Evolutionary conservation across 805 yeast genomes (phyloP).

Genomic region (Blastobotrys mokoenaii): DNA sequence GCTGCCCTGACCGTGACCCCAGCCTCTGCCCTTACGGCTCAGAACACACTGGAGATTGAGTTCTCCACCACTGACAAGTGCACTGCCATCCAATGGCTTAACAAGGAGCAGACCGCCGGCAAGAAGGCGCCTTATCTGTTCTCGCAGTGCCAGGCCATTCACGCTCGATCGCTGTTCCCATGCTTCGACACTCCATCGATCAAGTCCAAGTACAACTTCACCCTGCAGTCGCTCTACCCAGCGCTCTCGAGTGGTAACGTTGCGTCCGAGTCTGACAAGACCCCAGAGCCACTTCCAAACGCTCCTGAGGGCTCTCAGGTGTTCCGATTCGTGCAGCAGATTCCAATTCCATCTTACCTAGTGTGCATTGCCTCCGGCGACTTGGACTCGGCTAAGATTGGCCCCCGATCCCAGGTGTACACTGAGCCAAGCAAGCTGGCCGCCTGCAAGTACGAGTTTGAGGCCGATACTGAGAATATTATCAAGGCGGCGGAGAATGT

Average conservation of each 20-base stretch:
- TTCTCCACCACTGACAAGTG: constrained; percentile 66
- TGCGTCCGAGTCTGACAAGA: constrained; percentile 17
- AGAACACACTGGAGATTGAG: constrained; percentile 28
- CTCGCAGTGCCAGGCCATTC: constrained; percentile 88
- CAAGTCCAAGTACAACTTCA: constrained; percentile 55
- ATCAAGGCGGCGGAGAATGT: constrained; percentile 68
- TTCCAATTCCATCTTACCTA: constrained; percentile 80
- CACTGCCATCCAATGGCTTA: constrained; percentile 81
- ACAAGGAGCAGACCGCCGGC: constrained; percentile 67
- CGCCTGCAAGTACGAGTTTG: constrained; percentile 71
- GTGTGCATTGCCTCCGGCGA: constrained; percentile 84
- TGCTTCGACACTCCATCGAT: constrained; percentile 87
- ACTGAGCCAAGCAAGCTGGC: constrained; percentile 64
- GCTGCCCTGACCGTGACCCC: constrained; percentile 31
- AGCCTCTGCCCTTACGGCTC: constrained; percentile 1
- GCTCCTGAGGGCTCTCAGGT: constrained; percentile 13
- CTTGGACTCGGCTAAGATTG: constrained; percentile 55
- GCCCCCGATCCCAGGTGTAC: constrained; percentile 80
- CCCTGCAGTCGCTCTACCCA: constrained; percentile 56
- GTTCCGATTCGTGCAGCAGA: constrained; percentile 57
- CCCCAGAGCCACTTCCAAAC: constrained; percentile 1
- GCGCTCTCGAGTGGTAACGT: constrained; percentile 65
- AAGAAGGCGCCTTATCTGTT: constrained; percentile 62
- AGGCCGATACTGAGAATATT: constrained; percentile 67
- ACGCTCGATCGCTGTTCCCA: constrained; percentile 80